Evolutionary conservation across 371 early-diverging fungal genomes (phyloP).

Genomic region (Parasitella parasitica): DNA sequence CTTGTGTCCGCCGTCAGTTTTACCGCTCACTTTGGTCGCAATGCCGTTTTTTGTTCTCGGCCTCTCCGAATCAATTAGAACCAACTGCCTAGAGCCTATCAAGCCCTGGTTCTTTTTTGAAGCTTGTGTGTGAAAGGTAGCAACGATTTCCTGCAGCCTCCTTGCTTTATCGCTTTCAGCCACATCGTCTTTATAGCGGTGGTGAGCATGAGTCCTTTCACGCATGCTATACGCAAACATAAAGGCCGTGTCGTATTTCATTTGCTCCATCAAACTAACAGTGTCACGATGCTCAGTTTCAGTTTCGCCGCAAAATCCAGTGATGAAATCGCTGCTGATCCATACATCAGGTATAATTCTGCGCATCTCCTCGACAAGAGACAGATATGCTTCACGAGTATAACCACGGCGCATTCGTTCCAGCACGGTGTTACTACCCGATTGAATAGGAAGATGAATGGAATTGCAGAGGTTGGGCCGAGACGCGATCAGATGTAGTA

Average conservation of each 20-base stretch:
- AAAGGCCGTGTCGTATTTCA: conserved; percentile 75
- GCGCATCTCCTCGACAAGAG: conserved; percentile 66
- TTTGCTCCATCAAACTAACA: conserved; percentile 63
- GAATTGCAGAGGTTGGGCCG: conserved; percentile 73
- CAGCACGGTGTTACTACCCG: conserved; percentile 66
- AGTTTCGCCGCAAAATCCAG: conserved; percentile 84
- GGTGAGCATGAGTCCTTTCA: conserved; percentile 78
- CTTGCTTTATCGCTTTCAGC: conserved; percentile 58
- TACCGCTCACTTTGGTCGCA: conserved; percentile 44
- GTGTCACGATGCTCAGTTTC: conserved; percentile 75
- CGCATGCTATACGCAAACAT: conserved; percentile 85
- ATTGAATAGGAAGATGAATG: conserved; percentile 77
- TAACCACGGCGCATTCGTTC: conserved; percentile 81
- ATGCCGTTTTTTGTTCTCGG: conserved; percentile 40
- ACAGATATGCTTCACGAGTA: conserved; percentile 71
- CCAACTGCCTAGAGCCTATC: conserved; percentile 57
- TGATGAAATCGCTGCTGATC: conserved; percentile 75
- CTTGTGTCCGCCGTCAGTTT: conserved; percentile 62
- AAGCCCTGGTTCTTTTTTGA: conserved; percentile 50
- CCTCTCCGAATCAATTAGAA: conserved; percentile 66
- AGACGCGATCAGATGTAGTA: conserved; percentile 66
- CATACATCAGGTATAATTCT: conserved; percentile 70
- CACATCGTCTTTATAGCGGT: conserved; percentile 69
- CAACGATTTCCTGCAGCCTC: conserved; percentile 68
- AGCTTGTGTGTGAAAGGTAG: conserved; percentile 63